Conservation (phyloP, 306 rosid species). For the Datisca glomerata region DNA sequence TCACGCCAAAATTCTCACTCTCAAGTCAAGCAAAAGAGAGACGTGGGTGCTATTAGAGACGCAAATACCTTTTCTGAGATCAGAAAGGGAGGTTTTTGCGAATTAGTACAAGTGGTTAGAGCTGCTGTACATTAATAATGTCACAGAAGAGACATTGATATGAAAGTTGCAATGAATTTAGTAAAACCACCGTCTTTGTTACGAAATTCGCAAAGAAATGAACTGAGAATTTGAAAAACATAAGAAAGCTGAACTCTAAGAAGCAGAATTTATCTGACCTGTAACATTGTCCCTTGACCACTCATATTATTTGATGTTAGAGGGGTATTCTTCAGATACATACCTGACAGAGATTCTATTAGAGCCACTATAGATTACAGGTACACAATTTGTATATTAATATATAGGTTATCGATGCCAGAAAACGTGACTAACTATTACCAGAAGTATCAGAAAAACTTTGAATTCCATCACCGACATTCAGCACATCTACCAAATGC, state of each 20-base stretch:
- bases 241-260: constrained; percentile 8
- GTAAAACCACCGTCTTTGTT: not conserved
- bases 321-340: constrained; percentile 54
- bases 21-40: too few species aligned
- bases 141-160: not conserved
- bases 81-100: too few species aligned
- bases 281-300: constrained; percentile 52
- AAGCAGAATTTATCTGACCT: constrained; percentile 36
- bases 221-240: too few species aligned
- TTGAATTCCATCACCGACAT: constrained; percentile 43
- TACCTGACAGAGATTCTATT: constrained; percentile 29
- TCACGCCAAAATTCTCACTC: too few species aligned
- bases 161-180: not conserved
- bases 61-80: too few species aligned
- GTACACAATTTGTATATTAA: constrained; percentile 9
- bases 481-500: constrained; percentile 73
- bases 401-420: constrained; percentile 6
- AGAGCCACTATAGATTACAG: constrained; percentile 7
- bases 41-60: too few species aligned
- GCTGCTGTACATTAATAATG: too few species aligned
- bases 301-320: constrained; percentile 46
- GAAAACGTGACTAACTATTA: constrained; percentile 23
- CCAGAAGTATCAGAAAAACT: constrained; percentile 47
- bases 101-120: too few species aligned
- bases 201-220: too few species aligned